A percentile compares a stretch with the other conserved stretches of the same genome.
phyloP scores from a whole-genome alignment of 768 basidiomycete genomes.

The Boletellus sp. region DNA sequence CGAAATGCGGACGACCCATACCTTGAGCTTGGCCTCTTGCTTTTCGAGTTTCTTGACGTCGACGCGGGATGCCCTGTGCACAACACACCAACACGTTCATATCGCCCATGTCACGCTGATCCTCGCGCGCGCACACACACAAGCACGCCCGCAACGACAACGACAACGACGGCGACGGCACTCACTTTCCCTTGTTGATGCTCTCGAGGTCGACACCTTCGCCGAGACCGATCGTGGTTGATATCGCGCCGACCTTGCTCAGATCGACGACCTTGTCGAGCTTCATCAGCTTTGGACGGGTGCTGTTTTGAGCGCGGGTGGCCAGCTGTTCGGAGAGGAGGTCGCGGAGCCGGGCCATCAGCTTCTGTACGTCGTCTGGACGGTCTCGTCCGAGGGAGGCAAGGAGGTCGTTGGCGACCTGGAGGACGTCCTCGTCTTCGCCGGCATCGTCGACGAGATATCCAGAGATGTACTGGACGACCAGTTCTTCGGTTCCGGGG shows the following conservation, averaged over 20 bases:
- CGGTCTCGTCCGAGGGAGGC: conserved; percentile 68
- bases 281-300: conserved; percentile 67
- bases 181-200: conserved; percentile 90
- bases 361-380: conserved; percentile 54
- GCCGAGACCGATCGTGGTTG: conserved; percentile 71
- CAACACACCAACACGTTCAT: conserved; percentile 6
- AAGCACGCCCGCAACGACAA: background rate
- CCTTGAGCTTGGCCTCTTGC: conserved; percentile 93
- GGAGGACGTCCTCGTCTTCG: conserved; percentile 84
- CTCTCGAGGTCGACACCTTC: conserved; percentile 89
- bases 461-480: conserved; percentile 84
- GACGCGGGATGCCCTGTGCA: conserved; percentile 75
- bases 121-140: conserved; percentile 1
- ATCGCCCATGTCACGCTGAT: background rate
- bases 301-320: conserved; percentile 51
- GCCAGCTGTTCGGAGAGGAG: conserved; percentile 64
- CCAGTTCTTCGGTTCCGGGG: conserved; percentile 78
- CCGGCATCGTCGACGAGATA: conserved; percentile 86
- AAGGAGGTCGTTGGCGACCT: conserved; percentile 68
- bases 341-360: conserved; percentile 63
- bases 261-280: conserved; percentile 87
- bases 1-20: conserved; percentile 23
- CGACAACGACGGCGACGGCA: conserved; percentile 12
- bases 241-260: conserved; percentile 73
- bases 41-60: conserved; percentile 96